phyloP scores from a whole-genome alignment of 345 rosid genomes.

The Brassica napus region Da-Ae NC_063434.1:28971501-28972000 shows the following conservation, averaged over 20 bases:
- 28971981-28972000: conserved; percentile 25
- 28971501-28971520: not conserved
- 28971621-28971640: not conserved
- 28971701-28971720: too few relatives aligned
- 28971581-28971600: not conserved
- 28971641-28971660: not conserved
- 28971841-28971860: not conserved
- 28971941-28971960: conserved; percentile 11
- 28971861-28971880: conserved; percentile 11
- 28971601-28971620: not conserved
- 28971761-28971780: too few relatives aligned
- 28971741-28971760: too few relatives aligned
- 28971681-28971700: too few relatives aligned
- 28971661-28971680: too few relatives aligned
- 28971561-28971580: not conserved
- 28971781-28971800: too few relatives aligned
- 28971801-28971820: too few relatives aligned
- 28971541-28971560: not conserved
- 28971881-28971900: conserved; percentile 5
- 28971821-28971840: not conserved
- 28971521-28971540: not conserved
- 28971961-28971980: conserved; percentile 14
- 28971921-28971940: not conserved
- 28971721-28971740: too few relatives aligned
- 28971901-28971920: conserved; percentile 13